Base-by-base conservation (phyloP, 2,329 filamentous ascomycete genomes). In the Nannizziopsis barbatae region DNA sequence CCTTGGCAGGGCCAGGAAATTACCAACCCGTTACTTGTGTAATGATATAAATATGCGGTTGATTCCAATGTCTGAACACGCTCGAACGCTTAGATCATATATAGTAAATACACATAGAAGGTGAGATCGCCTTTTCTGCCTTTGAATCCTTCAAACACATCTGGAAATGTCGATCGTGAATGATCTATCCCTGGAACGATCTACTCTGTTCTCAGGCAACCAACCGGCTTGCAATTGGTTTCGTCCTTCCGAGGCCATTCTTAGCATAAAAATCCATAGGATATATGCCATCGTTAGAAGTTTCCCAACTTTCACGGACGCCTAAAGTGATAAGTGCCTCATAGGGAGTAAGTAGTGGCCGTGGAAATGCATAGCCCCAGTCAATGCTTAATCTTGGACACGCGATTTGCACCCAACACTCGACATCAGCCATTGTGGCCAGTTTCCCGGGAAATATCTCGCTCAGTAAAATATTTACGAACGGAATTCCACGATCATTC, bases 191-290 rank as follows among this genome's bases (percentile, higher is more conserved):
- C n/a, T n/a, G n/a, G 39, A 31, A 20, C 51, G 22, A 27, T 27
- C 22, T 27, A 27, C 22, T 27, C 3, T 27, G 22, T 3, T 7
- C 7, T 27, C 22, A 27, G 22, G 22, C 7, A 27, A 27, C 22
- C 22, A 27, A 27, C 22, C 4, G 22, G 4, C 22, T 7, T 27
- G 22, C 22, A 27, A 27, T 27, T 32, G 57, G 65, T 61, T 75
- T 88, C 30, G 84, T 89, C 63, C 92, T 79, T 1, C 90, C 92
- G 47, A 98, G 62, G 0, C 92, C 92, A 40, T 95, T 86, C 63
- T 84, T 90, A 0, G 83, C 89, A 68, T 98, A 98, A 62, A 94
- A 98, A 65, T 98, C 89, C 92, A 98, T 98, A 0, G 89, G 90
- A 69, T 98, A 98, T 11, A 87, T 75, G 1, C 79, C 83, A 37